Evolutionary conservation across 2,329 filamentous ascomycete genomes (phyloP).

Genomic region (Colletotrichum phormii): DNA sequence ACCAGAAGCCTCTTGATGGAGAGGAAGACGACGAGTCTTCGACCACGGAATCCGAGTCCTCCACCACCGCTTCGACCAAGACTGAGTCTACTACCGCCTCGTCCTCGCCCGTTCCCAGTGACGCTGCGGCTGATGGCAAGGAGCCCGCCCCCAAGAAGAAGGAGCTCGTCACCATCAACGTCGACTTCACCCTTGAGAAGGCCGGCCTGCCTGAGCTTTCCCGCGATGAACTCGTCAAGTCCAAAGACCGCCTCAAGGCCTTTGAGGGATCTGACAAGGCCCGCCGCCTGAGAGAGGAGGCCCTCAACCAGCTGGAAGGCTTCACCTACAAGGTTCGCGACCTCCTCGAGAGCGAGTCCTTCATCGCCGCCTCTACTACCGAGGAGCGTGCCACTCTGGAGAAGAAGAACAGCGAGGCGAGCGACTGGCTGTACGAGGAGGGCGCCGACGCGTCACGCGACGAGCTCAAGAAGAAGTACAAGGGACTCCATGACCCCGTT

Average conservation of each 20-base stretch:
- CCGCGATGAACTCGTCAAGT: conserved; percentile 59
- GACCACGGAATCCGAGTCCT: conserved; percentile 53
- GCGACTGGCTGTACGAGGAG: conserved; percentile 93
- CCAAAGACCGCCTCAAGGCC: conserved; percentile 79
- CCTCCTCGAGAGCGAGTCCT: conserved; percentile 80
- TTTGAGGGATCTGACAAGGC: conserved; percentile 89
- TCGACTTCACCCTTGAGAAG: conserved; percentile 62
- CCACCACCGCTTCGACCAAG: conserved; percentile 47
- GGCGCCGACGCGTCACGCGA: conserved; percentile 81
- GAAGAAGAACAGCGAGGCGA: conserved; percentile 74
- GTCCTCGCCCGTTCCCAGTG: conserved; percentile 57
- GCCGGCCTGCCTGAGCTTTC: conserved; percentile 61
- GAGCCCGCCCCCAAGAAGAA: conserved; percentile 66
- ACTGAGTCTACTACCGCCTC: conserved; percentile 38
- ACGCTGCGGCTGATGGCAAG: conserved; percentile 63
- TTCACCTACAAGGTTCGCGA: conserved; percentile 93
- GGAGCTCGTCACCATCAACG: conserved; percentile 66
- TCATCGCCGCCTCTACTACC: conserved; percentile 77
- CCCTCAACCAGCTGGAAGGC: conserved; percentile 90
- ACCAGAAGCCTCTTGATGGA: conserved; percentile 78
- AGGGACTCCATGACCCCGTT: conserved; percentile 81
- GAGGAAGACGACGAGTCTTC: conserved; percentile 57
- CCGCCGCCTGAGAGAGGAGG: conserved; percentile 82
- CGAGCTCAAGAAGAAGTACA: conserved; percentile 80
- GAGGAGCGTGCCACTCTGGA: conserved; percentile 75